Base-by-base conservation (phyloP, 495 filamentous ascomycete genomes). In the Corynascus novoguineensis region DNA sequence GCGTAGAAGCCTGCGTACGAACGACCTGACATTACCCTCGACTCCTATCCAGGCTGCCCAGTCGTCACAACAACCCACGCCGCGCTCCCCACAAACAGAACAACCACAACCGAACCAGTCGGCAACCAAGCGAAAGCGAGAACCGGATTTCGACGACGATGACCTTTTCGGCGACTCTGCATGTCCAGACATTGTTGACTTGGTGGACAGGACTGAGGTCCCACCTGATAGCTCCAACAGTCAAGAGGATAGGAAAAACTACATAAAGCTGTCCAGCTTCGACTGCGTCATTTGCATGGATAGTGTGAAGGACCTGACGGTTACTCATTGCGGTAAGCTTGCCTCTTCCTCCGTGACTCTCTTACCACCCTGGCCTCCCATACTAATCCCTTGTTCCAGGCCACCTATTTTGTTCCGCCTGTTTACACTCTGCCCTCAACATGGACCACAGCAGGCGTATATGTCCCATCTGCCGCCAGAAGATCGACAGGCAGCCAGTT, bases 271-370 rank as follows among this genome's bases (percentile, higher is more conserved):
- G 49, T 73, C 80, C 54, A 69, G 70, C 48, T 73, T 89, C 57
- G 77, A 85, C 60, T 96, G 90, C 58, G 86, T 91, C 28, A 89
- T 96, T 49, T 96, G 90, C 74, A 86, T 95, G 83, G 90, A 95
- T 51, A 79, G 81, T 38, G 83, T 81, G 4, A 85, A 78, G 19
- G 78, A 87, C 64, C 67, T 92, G 58, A 92, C 88, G 1, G 84
- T 84, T 40, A 95, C 90, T 2, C 77, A 85, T 61, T 96, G 90
- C 68, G 90, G 90, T 93, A 83, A 67, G 87, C 17, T 22, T 78
- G 7, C 15, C 19, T 10, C 3, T 14, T 28, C 34, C 27, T 44
- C 1, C 3, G 5, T 3, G 38, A 10, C 22, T 34, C 41, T 48
- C 8, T 37, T 35, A n/a, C n/a, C n/a, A n/a, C n/a, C n/a, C n/a